Evolutionary conservation across 768 basidiomycete genomes (phyloP), one percentile per base, ranked within the genome.

Genomic region (Leucosporidium scottii): DNA sequence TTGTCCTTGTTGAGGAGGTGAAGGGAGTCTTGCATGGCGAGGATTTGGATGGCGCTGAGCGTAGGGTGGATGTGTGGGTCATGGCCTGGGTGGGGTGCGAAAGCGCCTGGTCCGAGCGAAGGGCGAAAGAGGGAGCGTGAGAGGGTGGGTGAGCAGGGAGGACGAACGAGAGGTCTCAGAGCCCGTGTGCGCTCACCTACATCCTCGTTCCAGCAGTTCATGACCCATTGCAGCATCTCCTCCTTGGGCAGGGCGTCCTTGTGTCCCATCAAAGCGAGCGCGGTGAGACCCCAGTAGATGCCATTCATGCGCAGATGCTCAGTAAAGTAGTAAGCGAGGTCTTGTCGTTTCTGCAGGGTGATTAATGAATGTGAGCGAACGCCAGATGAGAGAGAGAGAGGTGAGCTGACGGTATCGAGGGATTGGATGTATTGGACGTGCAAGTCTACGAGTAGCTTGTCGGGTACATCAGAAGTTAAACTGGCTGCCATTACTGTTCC

Each of bases 141-240:
- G 39, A 44, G 39, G 12, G 39, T 44, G 3, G 39, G 15, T 28
- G 20, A 48, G 27, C 50, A 51, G 25, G 10, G 20, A 59, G 36
- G 36, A 25, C 36, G 8, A 39, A 0, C 10, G 1, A 17, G 6
- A 23, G 25, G n/a, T 25, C n/a, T 10, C 13, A 23, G 23, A 39
- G 20, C 8, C 18, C 23, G 4, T 3, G 6, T 34, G n/a, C 18
- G 73, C 82, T 69, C 30, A 84, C 93, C 93, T 80, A 85, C 84
- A 79, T 90, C 85, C 17, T 93, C 87, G 75, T 94, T 89, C 92
- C 93, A 98, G 78, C 96, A 99, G 72, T 86, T 87, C 86, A 93
- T 84, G 61, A 97, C 91, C 77, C 90, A 98, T 3, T 83, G 82
- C 36, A 98, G 84, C 83, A 90, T 90, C 70, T 91, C 91, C 30